Conservation (phyloP, 208 protist genomes). For the Leishmania gerbilli region DNA sequence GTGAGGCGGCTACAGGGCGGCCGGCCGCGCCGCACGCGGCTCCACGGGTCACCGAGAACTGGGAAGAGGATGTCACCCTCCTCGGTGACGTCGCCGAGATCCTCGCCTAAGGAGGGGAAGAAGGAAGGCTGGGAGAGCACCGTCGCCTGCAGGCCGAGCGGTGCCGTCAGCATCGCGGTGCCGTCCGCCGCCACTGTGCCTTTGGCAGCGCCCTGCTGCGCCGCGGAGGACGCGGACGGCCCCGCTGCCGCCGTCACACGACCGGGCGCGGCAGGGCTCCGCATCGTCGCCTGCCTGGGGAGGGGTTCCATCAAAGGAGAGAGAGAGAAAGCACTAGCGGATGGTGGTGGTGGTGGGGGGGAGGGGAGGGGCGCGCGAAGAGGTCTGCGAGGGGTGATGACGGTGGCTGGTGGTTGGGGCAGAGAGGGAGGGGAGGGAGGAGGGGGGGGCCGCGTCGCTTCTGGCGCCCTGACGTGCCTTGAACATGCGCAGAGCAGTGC, state of each 20-base stretch:
- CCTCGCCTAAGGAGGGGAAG: conserved; percentile 28
- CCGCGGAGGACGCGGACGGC: neutral
- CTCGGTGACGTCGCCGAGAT: conserved; percentile 46
- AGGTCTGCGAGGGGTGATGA: neutral
- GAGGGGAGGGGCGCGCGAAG: neutral
- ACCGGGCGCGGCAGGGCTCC: neutral
- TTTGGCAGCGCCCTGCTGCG: neutral
- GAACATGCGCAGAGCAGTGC: neutral
- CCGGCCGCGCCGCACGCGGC: conserved; percentile 3
- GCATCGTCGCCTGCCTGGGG: neutral
- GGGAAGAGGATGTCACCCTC: conserved; percentile 77
- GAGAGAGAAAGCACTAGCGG: neutral
- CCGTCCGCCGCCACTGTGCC: conserved; percentile 11
- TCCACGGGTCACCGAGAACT: conserved; percentile 40
- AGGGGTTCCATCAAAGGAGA: neutral
- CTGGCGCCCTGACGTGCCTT: neutral
- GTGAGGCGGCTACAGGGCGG: neutral
- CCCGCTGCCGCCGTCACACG: neutral
- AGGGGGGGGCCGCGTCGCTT: neutral
- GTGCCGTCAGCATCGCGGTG: conserved; percentile 45
- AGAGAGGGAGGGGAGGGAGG: too few species aligned
- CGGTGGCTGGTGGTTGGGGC: neutral
- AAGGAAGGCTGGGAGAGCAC: conserved; percentile 56
- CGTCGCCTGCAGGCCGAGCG: conserved; percentile 57
- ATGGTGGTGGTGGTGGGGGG: neutral